These are phyloP conservation scores for Fusarium falciforme DNA, from an alignment of 2,329 filamentous ascomycete species.

Conservation along the genomic window DNA sequence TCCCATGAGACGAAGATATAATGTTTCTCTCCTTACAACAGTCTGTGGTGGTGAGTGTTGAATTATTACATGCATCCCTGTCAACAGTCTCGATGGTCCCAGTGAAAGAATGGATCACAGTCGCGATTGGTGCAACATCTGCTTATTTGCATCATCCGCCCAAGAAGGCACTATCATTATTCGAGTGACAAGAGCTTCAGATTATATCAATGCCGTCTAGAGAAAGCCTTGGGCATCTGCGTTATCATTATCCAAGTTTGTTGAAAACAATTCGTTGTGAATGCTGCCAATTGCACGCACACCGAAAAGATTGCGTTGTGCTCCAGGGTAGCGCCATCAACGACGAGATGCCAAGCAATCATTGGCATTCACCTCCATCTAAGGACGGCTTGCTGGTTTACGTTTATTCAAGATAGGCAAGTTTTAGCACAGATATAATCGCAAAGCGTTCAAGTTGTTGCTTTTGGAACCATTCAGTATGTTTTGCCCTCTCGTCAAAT, in stretches of 20 bases:
- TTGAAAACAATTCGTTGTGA: neutral
- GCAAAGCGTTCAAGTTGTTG: neutral
- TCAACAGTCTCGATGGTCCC: neutral
- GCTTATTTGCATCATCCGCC: slow-evolving; percentile 47
- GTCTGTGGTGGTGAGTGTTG: neutral
- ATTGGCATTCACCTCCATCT: neutral
- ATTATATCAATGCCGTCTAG: no score
- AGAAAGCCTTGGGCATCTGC: no score
- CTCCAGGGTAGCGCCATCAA: neutral
- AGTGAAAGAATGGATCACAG: neutral
- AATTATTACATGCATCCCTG: neutral
- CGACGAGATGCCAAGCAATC: neutral
- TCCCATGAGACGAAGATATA: neutral
- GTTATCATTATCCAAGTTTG: neutral
- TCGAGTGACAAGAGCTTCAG: neutral
- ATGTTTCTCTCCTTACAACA: neutral
- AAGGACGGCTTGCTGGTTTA: neutral
- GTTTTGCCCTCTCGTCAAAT: neutral
- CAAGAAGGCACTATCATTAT: neutral
- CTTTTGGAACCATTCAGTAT: neutral
- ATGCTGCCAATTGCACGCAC: neutral
- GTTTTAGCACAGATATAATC: neutral
- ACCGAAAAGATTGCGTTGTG: neutral
- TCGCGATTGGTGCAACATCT: slow-evolving; percentile 50
- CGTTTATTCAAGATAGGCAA: neutral